Evolutionary conservation across 139 green algal genomes (phyloP).

Genomic region (Spirogloea muscicola): DNA sequence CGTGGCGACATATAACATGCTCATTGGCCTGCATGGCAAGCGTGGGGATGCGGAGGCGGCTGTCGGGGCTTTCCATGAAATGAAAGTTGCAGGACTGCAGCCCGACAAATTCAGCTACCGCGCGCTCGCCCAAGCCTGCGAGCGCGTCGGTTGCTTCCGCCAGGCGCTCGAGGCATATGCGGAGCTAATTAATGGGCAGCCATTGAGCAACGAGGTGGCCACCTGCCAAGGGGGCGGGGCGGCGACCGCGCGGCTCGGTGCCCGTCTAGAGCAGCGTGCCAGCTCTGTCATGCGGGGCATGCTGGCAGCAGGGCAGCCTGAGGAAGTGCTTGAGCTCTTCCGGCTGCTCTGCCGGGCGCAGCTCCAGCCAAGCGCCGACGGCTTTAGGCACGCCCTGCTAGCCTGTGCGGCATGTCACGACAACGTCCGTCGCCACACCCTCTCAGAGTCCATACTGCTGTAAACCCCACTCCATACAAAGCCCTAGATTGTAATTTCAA

Average conservation of each 20-base stretch:
- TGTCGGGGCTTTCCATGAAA: background rate
- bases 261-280: background rate
- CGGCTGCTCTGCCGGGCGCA: background rate
- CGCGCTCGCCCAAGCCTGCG: background rate
- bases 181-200: background rate
- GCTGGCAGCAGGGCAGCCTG: background rate
- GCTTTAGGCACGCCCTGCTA: no score
- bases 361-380: no score
- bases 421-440: no score
- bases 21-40: background rate
- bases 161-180: constrained; percentile 12
- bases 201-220: background rate
- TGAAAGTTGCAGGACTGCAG: background rate
- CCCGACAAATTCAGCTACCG: background rate
- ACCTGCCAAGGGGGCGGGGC: background rate
- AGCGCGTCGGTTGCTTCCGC: background rate
- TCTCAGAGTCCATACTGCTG: no score
- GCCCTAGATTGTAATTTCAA: no score
- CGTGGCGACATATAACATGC: constrained; percentile 18
- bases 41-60: constrained; percentile 6
- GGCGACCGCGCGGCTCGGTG: background rate
- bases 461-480: no score
- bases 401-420: no score
- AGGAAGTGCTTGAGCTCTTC: background rate
- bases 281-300: background rate